Conservation (phyloP, 345 rosid genomes). For the Bruguiera gymnorhiza region DNA sequence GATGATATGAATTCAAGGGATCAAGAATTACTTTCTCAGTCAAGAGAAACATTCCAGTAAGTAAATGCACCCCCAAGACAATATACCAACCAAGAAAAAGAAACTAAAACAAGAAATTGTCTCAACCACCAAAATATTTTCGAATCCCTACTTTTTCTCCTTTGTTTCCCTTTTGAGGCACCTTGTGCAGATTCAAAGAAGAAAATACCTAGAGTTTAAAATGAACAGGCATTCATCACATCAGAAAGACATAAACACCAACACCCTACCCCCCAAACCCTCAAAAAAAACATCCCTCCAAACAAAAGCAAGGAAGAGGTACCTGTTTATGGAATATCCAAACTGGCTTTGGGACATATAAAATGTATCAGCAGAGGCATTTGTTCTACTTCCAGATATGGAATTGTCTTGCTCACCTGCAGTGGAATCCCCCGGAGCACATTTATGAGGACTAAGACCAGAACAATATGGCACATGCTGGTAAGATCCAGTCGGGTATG, state of each 20-base stretch:
- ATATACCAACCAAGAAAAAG: no score
- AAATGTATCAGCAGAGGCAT: conserved; percentile 32
- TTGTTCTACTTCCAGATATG: conserved; percentile 32
- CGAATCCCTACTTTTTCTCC: background rate
- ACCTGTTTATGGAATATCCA: conserved; percentile 63
- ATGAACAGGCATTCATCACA: background rate
- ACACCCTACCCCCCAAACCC: no score
- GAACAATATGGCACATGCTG: conserved; percentile 49
- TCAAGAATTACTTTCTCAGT: background rate
- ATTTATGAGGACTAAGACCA: conserved; percentile 33
- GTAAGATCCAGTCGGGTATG: conserved; percentile 58
- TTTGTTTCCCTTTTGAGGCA: background rate
- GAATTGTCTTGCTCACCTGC: conserved; percentile 40
- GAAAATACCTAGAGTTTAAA: background rate
- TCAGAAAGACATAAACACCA: conserved; percentile 10
- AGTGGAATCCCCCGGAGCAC: conserved; percentile 46
- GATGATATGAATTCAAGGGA: conserved; percentile 2
- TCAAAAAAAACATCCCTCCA: no score
- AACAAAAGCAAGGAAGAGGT: background rate
- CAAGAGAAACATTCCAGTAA: no score
- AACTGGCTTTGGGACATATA: conserved; percentile 49
- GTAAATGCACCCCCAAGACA: no score
- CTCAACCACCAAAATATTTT: background rate
- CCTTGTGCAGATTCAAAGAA: background rate
- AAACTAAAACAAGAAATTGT: no score